Evolutionary conservation across 108 stramenopile species (phyloP).

Genomic region (Nitzschia putrida): DNA sequence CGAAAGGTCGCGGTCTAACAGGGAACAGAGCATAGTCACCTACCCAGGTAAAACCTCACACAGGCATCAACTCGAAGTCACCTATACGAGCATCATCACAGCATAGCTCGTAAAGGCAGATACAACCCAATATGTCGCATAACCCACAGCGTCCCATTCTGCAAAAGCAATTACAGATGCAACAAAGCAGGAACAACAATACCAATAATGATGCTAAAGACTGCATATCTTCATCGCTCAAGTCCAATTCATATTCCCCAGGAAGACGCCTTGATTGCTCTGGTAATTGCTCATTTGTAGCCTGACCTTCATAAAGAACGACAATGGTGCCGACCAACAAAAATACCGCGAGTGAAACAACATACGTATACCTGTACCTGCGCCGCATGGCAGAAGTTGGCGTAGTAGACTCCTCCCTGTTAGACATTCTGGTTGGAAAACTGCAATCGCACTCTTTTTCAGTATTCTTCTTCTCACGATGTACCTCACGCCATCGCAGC

Average conservation of each 20-base stretch:
- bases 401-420: too few species aligned
- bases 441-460: too few species aligned
- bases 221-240: background rate
- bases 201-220: background rate
- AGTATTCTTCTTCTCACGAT: too few species aligned
- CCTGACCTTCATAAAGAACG: too few species aligned
- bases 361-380: too few species aligned
- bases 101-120: constrained; percentile 34
- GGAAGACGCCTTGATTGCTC: constrained; percentile 3
- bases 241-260: constrained; percentile 1
- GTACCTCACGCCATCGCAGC: too few species aligned
- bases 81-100: constrained; percentile 27
- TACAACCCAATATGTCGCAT: constrained; percentile 31
- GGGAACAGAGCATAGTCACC: background rate
- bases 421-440: too few species aligned
- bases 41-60: background rate
- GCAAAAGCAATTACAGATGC: constrained; percentile 9
- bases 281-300: background rate
- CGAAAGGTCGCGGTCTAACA: too few species aligned
- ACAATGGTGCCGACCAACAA: too few species aligned
- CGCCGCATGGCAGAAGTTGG: too few species aligned
- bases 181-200: constrained; percentile 12
- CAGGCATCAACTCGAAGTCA: constrained; percentile 1
- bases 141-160: background rate
- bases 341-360: too few species aligned